Evolutionary conservation across 2,329 filamentous ascomycete genomes (phyloP), one percentile per base, ranked within the genome.

Genomic region (Arthrobotrys pseudoclavata): DNA sequence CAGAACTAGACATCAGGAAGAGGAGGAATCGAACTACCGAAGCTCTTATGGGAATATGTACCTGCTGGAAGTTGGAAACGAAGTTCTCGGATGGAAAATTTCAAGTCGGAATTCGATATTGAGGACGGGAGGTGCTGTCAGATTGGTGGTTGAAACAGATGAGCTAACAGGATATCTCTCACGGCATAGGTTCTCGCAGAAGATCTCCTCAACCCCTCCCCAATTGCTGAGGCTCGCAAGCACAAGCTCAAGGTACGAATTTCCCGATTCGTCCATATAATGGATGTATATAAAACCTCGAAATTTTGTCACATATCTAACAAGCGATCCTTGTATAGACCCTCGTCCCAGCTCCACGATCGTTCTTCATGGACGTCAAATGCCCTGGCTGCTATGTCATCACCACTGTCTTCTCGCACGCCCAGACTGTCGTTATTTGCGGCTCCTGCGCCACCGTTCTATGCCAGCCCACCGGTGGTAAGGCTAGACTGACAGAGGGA

Each of bases 361-460:
- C 95, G 83, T 99, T 98, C 92, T 99, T 99, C 93, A 99, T 99
- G 96, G 96, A 99, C 86, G 96, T 99, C 89, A 99, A 99, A 92
- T 99, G 96, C 92, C 96, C 96, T 86, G 96, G 96, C 85, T 99
- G 96, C 93, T 99, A 98, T 92, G 97, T 94, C 87, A 99, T 99
- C 91, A 99, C 96, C 87, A 99, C 96, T 86, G 96, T 99, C 87
- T 99, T 98, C 93, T 98, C 95, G 81, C 96, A 99, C 90, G 96
- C 96, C 87, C 96, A 99, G 90, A 99, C 96, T 86, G 96, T 99
- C 86, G 96, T 99, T 87, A 96, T 98, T 90, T 99, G 96, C 92
- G 94, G 94, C 85, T 96, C 96, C 84, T 99, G 96, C 93, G 97
- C 95, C 84, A 97, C 96, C 84, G 96, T 99, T 83, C 93, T 99